Evolutionary conservation across 2,329 filamentous ascomycete genomes (phyloP), one percentile per base, ranked within the genome.

Genomic region (Stylonectria norvegica): DNA sequence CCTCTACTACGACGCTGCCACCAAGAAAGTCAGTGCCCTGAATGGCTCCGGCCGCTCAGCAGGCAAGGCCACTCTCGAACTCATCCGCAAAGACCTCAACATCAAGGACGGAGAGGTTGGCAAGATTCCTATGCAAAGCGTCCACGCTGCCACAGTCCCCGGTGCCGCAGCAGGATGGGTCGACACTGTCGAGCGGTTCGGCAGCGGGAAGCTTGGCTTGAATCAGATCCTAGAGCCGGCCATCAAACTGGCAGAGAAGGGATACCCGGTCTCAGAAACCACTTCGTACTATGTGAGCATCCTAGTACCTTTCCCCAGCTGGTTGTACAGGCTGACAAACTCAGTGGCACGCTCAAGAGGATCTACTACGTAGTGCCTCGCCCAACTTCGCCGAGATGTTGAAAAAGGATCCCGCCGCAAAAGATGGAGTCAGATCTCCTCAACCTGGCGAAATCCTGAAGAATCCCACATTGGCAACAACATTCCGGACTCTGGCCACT

Each of bases 141-240:
- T 87, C 11, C 86, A 94, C 59, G 76, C 89, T 8, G 87, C 89
- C 1, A 95, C 90, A 1, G 83, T 93, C 0, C 93, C 93, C 0
- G 93, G 93, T 5, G 90, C 93, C 2, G 81, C 93, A 1, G 93
- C 89, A 1, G 93, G 91, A 1, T 98, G 93, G 93, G 83, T 87
- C 17, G 93, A 98, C 63, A 84, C 86, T 1, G 75, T 96, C 1
- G 84, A 90, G 64, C 81, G 79, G 38, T 95, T 97, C 58, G 93
- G 93, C 12, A 96, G 90, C 62, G 88, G 89, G 3, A 94, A 85
- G 60, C 56, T 97, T 11, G 79, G 72, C 7, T 54, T 97, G 67
- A 78, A 80, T 52, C 81, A 94, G 56, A 82, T 97, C 42, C 70
- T 98, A 9, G 75, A 71, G 5, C 91, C 93, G 0, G 93, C 89